Percentiles rank a stretch among this genome's conserved stretches.
phyloP scores from a whole-genome alignment of 345 rosid species.

The Populus deltoides region DNA sequence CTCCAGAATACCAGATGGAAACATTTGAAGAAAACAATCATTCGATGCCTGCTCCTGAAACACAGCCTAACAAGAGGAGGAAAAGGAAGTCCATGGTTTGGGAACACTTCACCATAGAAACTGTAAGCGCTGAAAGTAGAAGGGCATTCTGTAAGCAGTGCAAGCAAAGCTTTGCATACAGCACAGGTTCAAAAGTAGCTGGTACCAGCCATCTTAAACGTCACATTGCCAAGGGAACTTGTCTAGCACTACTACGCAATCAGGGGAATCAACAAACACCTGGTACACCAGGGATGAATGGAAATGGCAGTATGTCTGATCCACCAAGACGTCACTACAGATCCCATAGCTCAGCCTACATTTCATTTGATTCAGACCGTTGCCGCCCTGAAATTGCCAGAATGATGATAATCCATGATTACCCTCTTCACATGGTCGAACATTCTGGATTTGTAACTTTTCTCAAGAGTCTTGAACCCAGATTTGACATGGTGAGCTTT shows the following conservation, averaged over 20 bases:
- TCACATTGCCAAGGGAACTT: conserved; percentile 84
- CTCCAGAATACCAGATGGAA: neutral
- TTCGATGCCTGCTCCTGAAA: conserved; percentile 1
- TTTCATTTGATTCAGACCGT: conserved; percentile 67
- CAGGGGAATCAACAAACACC: conserved; percentile 44
- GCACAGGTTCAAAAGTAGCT: conserved; percentile 88
- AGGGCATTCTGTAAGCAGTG: conserved; percentile 91
- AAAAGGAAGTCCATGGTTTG: conserved; percentile 91
- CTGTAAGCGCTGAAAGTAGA: conserved; percentile 63
- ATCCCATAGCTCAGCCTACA: conserved; percentile 41
- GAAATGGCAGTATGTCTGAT: conserved; percentile 31
- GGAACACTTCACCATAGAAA: conserved; percentile 85
- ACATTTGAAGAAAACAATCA: conserved; percentile 7
- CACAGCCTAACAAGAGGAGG: conserved; percentile 39
- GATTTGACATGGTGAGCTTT: conserved; percentile 64
- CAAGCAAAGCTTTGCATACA: conserved; percentile 96
- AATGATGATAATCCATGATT: conserved; percentile 86
- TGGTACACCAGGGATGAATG: conserved; percentile 43
- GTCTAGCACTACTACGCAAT: conserved; percentile 56
- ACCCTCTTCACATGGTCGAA: conserved; percentile 92
- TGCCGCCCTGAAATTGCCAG: conserved; percentile 73
- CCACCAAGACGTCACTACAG: conserved; percentile 73
- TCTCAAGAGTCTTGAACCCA: conserved; percentile 75
- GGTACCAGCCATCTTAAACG: conserved; percentile 97
- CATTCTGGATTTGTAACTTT: conserved; percentile 72